Evolutionary conservation across 2,329 filamentous ascomycete genomes (phyloP).

Genomic region (Xylaria multiplex): DNA sequence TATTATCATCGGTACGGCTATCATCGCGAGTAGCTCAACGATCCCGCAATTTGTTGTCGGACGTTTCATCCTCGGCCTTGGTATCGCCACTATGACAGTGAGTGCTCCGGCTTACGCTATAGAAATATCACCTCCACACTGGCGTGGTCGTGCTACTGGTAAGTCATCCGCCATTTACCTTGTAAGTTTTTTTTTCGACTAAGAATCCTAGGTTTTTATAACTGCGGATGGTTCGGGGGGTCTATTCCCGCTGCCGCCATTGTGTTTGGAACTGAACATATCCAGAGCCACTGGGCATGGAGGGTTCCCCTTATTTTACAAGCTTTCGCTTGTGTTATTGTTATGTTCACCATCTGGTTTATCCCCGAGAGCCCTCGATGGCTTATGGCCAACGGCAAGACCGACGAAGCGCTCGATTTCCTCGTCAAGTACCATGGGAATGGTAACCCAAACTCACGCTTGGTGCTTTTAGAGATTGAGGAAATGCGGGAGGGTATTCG

Average conservation of each 20-base stretch:
- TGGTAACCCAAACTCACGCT: constrained; percentile 52
- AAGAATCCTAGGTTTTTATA: constrained; percentile 56
- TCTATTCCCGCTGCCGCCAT: constrained; percentile 61
- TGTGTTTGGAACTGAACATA: constrained; percentile 59
- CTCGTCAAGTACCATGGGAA: constrained; percentile 57
- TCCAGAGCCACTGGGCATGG: constrained; percentile 59
- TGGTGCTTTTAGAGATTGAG: constrained; percentile 55
- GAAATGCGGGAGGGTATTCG: constrained; percentile 57
- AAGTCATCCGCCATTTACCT: constrained; percentile 15
- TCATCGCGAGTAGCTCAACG: constrained; percentile 52
- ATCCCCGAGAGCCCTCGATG: constrained; percentile 56
- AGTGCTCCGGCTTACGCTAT: constrained; percentile 60
- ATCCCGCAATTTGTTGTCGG: constrained; percentile 57
- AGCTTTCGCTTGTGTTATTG: constrained; percentile 55
- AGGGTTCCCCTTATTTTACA: constrained; percentile 61
- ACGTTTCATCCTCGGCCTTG: constrained; percentile 58
- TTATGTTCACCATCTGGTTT: constrained; percentile 53
- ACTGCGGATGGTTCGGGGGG: constrained; percentile 64
- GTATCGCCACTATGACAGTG: constrained; percentile 60
- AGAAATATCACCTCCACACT: constrained; percentile 60
- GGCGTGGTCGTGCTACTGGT: constrained; percentile 60
- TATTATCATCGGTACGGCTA: constrained; percentile 58
- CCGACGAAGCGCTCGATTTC: constrained; percentile 54
- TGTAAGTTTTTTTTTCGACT: constrained; percentile 14
- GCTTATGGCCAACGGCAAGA: constrained; percentile 54